Base-by-base conservation (phyloP, 2,329 filamentous ascomycete species). In the Chaetoscypha palmicola region DNA sequence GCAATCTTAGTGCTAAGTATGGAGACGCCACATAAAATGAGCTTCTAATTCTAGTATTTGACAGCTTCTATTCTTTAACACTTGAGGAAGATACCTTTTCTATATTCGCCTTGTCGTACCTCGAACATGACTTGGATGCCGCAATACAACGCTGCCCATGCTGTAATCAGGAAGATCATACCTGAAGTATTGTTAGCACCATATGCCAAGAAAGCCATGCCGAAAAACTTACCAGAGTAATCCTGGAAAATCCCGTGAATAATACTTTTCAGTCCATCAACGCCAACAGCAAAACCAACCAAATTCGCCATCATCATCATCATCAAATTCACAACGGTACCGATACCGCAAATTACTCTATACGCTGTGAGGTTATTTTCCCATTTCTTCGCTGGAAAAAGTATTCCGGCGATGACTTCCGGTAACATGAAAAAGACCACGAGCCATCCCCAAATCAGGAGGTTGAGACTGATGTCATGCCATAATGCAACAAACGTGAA, bases 401-500 rank as follows among this genome's bases (percentile, higher is more conserved):
- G 46, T 30, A 79, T 69, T 0, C 72, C 70, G 0, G 80, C 88
- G 5, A 85, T 68, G 55, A 91, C 77, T 68, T 98, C 92, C 0
- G 92, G 92, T 5, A 96, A 63, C 64, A 98, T 87, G 66, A 98
- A 98, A 19, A 97, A 68, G 0, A 94, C 90, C 51, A 98, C 80
- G 30, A 98, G 74, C 92, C 92, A 98, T 21, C 92, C 91, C 92
- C 92, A 98, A 64, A 94, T 83, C 23, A 98, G 74, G 30, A 98
- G 72, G 8, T 84, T 79, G 22, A 97, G 76, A 66, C 94, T 83
- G 59, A 98, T 94, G 58, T 98, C 92, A 66, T 98, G 92, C 92
- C 92, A 98, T 21, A 98, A 71, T 0, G 92, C 94, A 19, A 98
- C 92, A 58, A 98, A 98, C 0, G 89, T 96, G 62, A 98, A 98